A percentile compares a stretch with the other conserved stretches of the same genome.
Conservation (phyloP, 2,329 filamentous ascomycete species). For the Pseudofabraea citricarpa region DNA sequence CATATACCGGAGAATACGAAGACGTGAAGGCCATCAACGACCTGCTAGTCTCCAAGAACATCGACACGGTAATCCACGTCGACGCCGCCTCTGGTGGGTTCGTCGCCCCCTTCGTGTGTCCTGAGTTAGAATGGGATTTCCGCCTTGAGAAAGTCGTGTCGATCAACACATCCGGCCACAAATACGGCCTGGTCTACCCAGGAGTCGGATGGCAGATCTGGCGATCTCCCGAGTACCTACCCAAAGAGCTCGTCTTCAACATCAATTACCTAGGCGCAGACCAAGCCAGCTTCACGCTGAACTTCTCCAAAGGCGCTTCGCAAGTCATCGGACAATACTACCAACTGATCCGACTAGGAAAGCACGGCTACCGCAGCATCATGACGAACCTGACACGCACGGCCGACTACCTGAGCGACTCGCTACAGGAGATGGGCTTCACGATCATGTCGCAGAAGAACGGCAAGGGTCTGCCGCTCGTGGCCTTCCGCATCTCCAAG, state of each 20-base stretch:
- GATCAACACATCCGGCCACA: slow-evolving; percentile 94
- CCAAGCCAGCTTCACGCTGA: slow-evolving; percentile 92
- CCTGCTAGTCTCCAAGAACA: slow-evolving; percentile 65
- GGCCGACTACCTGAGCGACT: slow-evolving; percentile 76
- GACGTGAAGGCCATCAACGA: slow-evolving; percentile 91
- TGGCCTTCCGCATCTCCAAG: slow-evolving; percentile 73
- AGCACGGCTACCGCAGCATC: slow-evolving; percentile 85
- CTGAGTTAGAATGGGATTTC: slow-evolving; percentile 87
- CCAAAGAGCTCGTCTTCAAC: slow-evolving; percentile 90
- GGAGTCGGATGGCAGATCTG: slow-evolving; percentile 94
- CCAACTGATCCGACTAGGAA: slow-evolving; percentile 90
- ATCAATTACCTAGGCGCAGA: slow-evolving; percentile 98
- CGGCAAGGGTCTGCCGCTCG: slow-evolving; percentile 79
- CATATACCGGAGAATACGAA: slow-evolving; percentile 94
- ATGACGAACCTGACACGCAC: slow-evolving; percentile 92
- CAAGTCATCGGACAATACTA: slow-evolving; percentile 98
- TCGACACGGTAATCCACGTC: slow-evolving; percentile 87
- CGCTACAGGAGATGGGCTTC: slow-evolving; percentile 73
- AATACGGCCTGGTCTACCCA: slow-evolving; percentile 77
- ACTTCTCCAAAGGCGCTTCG: slow-evolving; percentile 93
- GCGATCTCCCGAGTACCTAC: slow-evolving; percentile 77
- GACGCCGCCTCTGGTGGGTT: slow-evolving; percentile 92
- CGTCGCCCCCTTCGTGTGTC: slow-evolving; percentile 85
- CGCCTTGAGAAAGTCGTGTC: slow-evolving; percentile 81
- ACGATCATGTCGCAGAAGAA: slow-evolving; percentile 78